These are phyloP conservation scores for Phaseolus coccineus DNA, from an alignment of 331 rosid genomes.

Conservation along the genomic window DNA sequence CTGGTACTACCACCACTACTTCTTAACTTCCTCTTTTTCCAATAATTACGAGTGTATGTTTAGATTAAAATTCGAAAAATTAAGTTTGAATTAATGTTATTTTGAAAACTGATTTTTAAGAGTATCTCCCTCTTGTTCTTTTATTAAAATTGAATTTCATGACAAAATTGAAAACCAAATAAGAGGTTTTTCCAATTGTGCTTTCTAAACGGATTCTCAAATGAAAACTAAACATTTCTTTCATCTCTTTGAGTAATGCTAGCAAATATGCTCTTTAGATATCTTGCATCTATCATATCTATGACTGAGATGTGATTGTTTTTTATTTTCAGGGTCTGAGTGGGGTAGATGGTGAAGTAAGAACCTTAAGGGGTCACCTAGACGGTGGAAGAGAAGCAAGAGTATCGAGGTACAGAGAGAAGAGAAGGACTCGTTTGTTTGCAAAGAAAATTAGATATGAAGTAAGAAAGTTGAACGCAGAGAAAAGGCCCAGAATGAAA, in stretches of 20 bases:
- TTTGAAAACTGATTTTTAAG: not conserved
- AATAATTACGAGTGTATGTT: not conserved
- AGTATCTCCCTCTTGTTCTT: not conserved
- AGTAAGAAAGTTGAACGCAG: constrained; percentile 87
- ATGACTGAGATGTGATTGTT: not conserved
- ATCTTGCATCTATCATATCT: not conserved
- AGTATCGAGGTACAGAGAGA: constrained; percentile 86
- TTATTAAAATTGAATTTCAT: not conserved
- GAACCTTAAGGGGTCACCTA: constrained; percentile 44
- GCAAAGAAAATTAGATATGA: constrained; percentile 87
- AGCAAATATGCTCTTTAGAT: not conserved
- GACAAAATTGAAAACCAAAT: not conserved
- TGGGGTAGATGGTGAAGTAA: constrained; percentile 41
- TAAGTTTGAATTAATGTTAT: not conserved
- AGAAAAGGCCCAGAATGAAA: constrained; percentile 92
- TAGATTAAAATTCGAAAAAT: not conserved
- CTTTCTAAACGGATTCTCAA: not conserved
- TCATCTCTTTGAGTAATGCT: not conserved
- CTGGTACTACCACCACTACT: constrained; percentile 51
- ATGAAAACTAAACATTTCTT: not conserved
- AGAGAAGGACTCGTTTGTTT: constrained; percentile 78
- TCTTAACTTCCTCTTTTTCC: not conserved
- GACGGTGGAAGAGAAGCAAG: constrained; percentile 86
- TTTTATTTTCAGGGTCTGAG: constrained; percentile 52
- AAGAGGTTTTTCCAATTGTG: not conserved